Conservation (phyloP, 805 yeast species). For the Lipomyces lipofer region DNA sequence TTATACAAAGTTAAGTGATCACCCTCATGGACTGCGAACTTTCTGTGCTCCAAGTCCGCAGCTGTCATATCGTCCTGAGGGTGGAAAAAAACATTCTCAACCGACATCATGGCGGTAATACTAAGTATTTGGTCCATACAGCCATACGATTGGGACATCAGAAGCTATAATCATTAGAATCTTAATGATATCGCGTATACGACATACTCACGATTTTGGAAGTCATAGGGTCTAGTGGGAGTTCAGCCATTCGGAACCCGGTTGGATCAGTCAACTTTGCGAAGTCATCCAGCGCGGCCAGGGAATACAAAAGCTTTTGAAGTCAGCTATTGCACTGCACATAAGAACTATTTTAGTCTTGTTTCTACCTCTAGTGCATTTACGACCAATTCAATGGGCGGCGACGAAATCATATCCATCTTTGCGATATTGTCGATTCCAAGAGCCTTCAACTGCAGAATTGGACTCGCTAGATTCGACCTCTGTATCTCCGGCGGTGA, state of each 20-base stretch:
- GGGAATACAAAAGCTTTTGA: slow-evolving; percentile 73
- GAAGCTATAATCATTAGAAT: slow-evolving; percentile 15
- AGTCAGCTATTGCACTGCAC: too few relatives aligned
- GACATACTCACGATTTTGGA: slow-evolving; percentile 53
- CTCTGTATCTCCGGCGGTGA: slow-evolving; percentile 82
- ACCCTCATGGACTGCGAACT: slow-evolving; percentile 69
- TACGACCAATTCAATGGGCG: slow-evolving; percentile 64
- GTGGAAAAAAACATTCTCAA: slow-evolving; percentile 64
- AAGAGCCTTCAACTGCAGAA: slow-evolving; percentile 65
- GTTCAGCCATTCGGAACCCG: slow-evolving; percentile 63
- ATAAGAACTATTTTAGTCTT: too few relatives aligned
- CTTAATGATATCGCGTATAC: too few relatives aligned
- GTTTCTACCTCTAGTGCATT: slow-evolving; percentile 72
- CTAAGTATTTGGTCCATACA: slow-evolving; percentile 69
- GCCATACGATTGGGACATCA: slow-evolving; percentile 54
- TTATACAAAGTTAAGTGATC: slow-evolving; percentile 80
- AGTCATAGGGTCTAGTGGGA: slow-evolving; percentile 73
- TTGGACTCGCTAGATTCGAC: slow-evolving; percentile 67
- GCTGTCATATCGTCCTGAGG: slow-evolving; percentile 66
- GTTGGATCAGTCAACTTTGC: slow-evolving; percentile 60
- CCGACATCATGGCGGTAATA: slow-evolving; percentile 78
- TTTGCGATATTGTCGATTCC: slow-evolving; percentile 56
- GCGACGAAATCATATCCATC: slow-evolving; percentile 76
- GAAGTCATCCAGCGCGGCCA: slow-evolving; percentile 69
- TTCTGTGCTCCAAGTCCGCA: slow-evolving; percentile 65